Percentiles rank a stretch among this genome's conserved stretches.
Evolutionary conservation across 2,329 filamentous ascomycete species (phyloP).

Genomic region (Aspergillus fumigatus): DNA sequence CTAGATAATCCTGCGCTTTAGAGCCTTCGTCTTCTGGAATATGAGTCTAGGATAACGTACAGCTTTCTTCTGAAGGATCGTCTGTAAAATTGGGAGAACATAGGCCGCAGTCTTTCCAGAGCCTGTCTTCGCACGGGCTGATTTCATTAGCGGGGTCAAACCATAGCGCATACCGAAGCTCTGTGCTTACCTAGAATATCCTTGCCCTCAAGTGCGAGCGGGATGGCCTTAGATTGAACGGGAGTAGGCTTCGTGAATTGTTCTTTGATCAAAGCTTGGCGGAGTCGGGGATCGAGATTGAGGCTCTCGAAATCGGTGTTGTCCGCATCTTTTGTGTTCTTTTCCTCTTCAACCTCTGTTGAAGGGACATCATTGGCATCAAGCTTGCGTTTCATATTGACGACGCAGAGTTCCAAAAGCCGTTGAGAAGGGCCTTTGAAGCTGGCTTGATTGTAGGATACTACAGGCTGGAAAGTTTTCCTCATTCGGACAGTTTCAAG

Average conservation of each 20-base stretch:
- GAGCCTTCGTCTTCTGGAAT: background rate
- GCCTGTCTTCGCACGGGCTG: constrained; percentile 85
- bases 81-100: constrained; percentile 79
- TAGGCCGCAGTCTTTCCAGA: constrained; percentile 98
- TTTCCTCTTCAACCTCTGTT: constrained; percentile 24
- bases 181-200: constrained; percentile 64
- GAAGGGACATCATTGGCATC: constrained; percentile 46
- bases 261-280: constrained; percentile 80
- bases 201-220: constrained; percentile 77
- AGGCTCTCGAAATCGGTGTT: constrained; percentile 66
- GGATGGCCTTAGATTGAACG: constrained; percentile 83
- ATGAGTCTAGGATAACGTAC: constrained; percentile 35
- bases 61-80: constrained; percentile 73
- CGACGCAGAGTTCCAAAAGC: background rate
- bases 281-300: constrained; percentile 74
- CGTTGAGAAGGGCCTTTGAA: constrained; percentile 4
- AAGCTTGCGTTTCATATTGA: constrained; percentile 48
- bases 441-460: constrained; percentile 1
- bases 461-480: constrained; percentile 25
- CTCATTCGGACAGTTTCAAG: constrained; percentile 6
- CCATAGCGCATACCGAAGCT: no score
- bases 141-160: constrained; percentile 14
- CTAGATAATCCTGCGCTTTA: constrained; percentile 17
- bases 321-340: constrained; percentile 20
- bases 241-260: constrained; percentile 82